phyloP scores from a whole-genome alignment of 192 early-diverging fungal genomes.

The Mortierella claussenii region DNA sequence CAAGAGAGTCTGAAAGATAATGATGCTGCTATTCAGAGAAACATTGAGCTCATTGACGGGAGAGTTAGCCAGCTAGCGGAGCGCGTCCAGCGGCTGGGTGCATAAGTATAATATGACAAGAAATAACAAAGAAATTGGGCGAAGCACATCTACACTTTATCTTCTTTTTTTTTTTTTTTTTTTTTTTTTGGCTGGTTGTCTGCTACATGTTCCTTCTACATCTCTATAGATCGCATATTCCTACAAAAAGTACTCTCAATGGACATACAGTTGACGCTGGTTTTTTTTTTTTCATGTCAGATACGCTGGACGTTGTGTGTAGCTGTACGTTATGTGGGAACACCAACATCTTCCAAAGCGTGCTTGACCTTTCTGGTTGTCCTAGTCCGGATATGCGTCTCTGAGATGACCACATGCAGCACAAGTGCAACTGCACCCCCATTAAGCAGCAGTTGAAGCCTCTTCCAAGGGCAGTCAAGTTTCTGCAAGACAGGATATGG shows the following conservation, averaged over 20 bases:
- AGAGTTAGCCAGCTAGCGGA: slow-evolving; percentile 73
- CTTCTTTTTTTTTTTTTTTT: background rate
- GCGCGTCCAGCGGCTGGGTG: slow-evolving; percentile 57
- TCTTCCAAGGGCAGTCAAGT: slow-evolving; percentile 13
- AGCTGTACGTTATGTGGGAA: background rate
- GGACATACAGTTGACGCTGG: background rate
- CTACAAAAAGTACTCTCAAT: too few relatives aligned
- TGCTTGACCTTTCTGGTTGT: background rate
- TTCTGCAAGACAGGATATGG: slow-evolving; percentile 46
- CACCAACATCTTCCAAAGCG: background rate
- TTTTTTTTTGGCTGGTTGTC: background rate
- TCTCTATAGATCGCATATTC: too few relatives aligned
- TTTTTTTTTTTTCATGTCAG: background rate
- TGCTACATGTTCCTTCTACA: too few relatives aligned
- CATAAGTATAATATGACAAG: slow-evolving; percentile 18
- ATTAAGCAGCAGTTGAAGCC: slow-evolving; percentile 5
- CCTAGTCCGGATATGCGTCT: slow-evolving; percentile 13
- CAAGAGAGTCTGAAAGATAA: slow-evolving; percentile 68
- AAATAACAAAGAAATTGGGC: background rate
- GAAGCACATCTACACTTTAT: background rate
- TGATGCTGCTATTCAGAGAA: slow-evolving; percentile 66
- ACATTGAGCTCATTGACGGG: slow-evolving; percentile 71
- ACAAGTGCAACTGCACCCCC: background rate
- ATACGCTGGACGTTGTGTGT: background rate
- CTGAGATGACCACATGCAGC: slow-evolving; percentile 18